Evolutionary conservation across 768 basidiomycete genomes (phyloP).

Genomic region (Tylopilus intermedius): DNA sequence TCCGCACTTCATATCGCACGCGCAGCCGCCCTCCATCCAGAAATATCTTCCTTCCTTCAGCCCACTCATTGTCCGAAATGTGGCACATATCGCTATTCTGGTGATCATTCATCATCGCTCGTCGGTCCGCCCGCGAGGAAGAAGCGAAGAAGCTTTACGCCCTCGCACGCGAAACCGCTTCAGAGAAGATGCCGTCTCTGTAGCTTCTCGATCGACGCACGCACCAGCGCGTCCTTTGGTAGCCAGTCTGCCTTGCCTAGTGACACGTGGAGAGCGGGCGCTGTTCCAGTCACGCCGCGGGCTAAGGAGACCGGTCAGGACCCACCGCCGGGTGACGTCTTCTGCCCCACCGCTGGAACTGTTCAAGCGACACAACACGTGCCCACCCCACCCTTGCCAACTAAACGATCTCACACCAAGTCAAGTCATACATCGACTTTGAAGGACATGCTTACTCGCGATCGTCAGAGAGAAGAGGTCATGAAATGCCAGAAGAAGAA

Average conservation of each 20-base stretch:
- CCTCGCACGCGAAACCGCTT: slow-evolving; percentile 1
- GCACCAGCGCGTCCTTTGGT: not conserved
- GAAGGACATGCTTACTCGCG: slow-evolving; percentile 60
- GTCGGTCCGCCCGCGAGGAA: slow-evolving; percentile 22
- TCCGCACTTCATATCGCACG: slow-evolving; percentile 58
- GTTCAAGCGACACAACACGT: not conserved
- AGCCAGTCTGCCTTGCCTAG: not conserved
- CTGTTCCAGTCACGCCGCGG: not conserved
- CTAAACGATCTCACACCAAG: slow-evolving; percentile 40
- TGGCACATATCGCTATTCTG: slow-evolving; percentile 44
- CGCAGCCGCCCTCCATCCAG: slow-evolving; percentile 28
- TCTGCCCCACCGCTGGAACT: not conserved
- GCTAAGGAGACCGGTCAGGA: not conserved
- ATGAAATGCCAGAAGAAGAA: slow-evolving; percentile 17
- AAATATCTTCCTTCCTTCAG: slow-evolving; percentile 18
- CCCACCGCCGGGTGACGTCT: not conserved
- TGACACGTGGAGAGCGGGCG: not conserved
- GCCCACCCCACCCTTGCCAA: not conserved
- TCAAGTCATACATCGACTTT: slow-evolving; percentile 34
- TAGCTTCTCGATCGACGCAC: slow-evolving; percentile 11
- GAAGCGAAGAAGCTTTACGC: slow-evolving; percentile 9
- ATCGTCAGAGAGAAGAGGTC: slow-evolving; percentile 42
- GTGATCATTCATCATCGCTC: slow-evolving; percentile 35
- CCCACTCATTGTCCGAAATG: slow-evolving; percentile 47
- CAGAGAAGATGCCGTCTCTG: slow-evolving; percentile 21